phyloP scores from a whole-genome alignment of 306 rosid genomes.

The Glycyrrhiza uralensis region DNA sequence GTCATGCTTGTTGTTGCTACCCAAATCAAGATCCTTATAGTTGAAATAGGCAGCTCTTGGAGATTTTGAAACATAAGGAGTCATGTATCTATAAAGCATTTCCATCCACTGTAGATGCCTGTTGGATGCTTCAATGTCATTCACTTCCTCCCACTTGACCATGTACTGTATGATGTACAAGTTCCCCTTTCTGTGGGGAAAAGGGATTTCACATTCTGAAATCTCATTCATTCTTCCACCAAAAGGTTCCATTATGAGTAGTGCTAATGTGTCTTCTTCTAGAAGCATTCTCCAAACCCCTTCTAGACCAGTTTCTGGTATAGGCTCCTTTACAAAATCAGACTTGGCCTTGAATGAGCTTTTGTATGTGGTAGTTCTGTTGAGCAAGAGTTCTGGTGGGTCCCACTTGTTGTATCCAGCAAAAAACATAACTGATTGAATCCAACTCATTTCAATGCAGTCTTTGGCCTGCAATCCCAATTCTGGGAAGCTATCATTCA shows the following conservation, averaged over 20 bases:
- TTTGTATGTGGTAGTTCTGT: conserved; percentile 33
- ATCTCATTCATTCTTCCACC: conserved; percentile 59
- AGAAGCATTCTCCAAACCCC: conserved; percentile 49
- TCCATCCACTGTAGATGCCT: conserved; percentile 23
- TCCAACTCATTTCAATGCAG: conserved; percentile 62
- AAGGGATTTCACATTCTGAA: conserved; percentile 40
- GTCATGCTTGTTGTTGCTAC: conserved; percentile 12
- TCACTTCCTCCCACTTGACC: conserved; percentile 30
- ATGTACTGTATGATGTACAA: conserved; percentile 37
- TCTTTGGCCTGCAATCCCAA: conserved; percentile 46
- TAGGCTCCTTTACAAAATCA: conserved; percentile 46
- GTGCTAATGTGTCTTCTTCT: conserved; percentile 26
- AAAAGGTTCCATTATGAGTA: conserved; percentile 43
- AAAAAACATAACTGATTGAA: conserved; percentile 39
- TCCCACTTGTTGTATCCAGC: conserved; percentile 33
- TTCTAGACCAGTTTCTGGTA: conserved; percentile 35
- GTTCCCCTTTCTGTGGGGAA: conserved; percentile 59
- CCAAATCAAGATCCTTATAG: conserved; percentile 46
- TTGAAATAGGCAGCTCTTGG: conserved; percentile 35
- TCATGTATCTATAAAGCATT: conserved; percentile 34
- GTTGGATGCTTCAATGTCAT: neutral
- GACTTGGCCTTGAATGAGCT: conserved; percentile 60
- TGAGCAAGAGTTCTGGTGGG: conserved; percentile 39
- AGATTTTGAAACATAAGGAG: conserved; percentile 33
- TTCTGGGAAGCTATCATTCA: conserved; percentile 51